phyloP scores from a whole-genome alignment of 768 basidiomycete species.

The Mycena chlorophos region DNA sequence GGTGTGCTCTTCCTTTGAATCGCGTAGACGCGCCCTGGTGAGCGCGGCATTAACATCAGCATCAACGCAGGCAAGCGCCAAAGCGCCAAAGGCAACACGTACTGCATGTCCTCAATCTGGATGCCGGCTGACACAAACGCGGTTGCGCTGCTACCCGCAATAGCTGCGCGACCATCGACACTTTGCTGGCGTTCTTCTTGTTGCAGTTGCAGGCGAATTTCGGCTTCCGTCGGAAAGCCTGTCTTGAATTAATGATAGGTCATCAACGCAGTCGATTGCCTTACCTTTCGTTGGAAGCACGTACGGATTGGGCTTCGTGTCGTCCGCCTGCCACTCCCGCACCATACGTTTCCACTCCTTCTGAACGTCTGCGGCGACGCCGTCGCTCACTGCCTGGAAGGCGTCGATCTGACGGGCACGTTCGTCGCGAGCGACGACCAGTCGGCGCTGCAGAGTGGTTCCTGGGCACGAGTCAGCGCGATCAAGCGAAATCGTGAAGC shows the following conservation, averaged over 20 bases:
- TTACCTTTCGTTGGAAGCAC: not conserved
- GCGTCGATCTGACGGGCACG: slow-evolving; percentile 1
- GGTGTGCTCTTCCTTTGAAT: not conserved
- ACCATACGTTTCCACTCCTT: not conserved
- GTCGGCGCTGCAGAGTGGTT: not conserved
- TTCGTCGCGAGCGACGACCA: slow-evolving; percentile 4
- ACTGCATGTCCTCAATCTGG: slow-evolving; percentile 12
- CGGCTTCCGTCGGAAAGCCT: not conserved
- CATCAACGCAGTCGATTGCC: not conserved
- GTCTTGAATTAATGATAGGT: too few relatives aligned
- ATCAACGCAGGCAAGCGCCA: not conserved
- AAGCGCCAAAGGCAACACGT: not conserved
- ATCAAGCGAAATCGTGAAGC: not conserved
- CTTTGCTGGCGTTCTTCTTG: not conserved
- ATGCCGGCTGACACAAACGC: slow-evolving; percentile 1
- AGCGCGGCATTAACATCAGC: not conserved
- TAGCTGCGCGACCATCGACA: not conserved
- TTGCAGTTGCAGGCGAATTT: slow-evolving; percentile 1
- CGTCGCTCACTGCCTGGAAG: not conserved
- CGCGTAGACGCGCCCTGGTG: not conserved
- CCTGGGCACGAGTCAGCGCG: not conserved
- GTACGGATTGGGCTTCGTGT: slow-evolving; percentile 3
- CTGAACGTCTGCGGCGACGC: not conserved
- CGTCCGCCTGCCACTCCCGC: slow-evolving; percentile 6
- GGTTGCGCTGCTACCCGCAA: slow-evolving; percentile 5